Conservation (phyloP, 176 grass and related monocot species). For the Oryza australiensis region DNA sequence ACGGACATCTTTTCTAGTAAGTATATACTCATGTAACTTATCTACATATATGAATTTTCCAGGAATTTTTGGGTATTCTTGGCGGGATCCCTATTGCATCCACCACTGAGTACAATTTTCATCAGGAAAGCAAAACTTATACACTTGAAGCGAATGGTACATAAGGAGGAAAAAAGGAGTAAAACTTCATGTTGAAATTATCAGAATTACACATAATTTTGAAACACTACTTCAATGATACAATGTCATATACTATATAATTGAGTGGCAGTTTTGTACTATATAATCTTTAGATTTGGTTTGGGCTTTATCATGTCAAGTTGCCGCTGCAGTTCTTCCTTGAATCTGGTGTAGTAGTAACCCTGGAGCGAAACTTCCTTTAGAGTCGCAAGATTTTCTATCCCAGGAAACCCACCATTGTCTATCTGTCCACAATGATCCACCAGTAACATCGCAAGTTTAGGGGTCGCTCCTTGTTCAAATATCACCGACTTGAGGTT, state of each 20-base stretch:
- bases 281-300: not conserved
- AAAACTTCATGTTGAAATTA: not conserved
- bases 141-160: too few species aligned
- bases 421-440: accelerated
- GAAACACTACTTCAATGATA: too few species aligned
- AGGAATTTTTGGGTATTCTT: too few species aligned
- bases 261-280: too few species aligned
- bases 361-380: not conserved
- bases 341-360: not conserved
- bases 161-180: not conserved
- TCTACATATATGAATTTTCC: too few species aligned
- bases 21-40: too few species aligned
- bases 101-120: too few species aligned
- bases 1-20: too few species aligned
- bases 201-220: too few species aligned
- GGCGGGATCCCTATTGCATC: too few species aligned
- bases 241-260: too few species aligned
- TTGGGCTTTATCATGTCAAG: not conserved
- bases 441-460: not conserved
- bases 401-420: not conserved
- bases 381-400: not conserved
- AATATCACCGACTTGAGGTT: not conserved
- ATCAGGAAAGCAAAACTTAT: too few species aligned
- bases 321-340: not conserved
- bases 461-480: not conserved